Conservation (phyloP, 805 yeast genomes). For the Pichia exigua region DNA sequence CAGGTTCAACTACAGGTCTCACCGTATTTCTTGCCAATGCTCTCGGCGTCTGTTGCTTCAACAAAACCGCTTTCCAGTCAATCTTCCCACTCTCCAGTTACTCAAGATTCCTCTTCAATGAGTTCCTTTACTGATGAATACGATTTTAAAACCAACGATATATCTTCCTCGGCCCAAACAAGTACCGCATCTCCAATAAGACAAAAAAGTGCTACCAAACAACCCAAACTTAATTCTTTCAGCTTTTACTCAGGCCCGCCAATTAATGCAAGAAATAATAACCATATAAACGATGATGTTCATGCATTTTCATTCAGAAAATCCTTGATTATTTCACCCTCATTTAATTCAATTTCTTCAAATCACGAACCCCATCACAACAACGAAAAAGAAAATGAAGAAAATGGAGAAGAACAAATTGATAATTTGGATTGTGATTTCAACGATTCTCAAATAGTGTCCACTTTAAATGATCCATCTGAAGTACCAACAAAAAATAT, state of each 20-base stretch:
- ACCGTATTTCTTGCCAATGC: neutral
- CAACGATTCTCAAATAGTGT: neutral
- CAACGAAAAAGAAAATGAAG: neutral
- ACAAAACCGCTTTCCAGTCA: neutral
- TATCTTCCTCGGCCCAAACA: constrained; percentile 32
- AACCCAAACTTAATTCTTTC: constrained; percentile 14
- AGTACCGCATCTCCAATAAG: constrained; percentile 25
- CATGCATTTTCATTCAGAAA: constrained; percentile 27
- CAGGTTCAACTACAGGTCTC: neutral
- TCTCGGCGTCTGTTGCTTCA: neutral
- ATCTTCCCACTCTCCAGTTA: neutral
- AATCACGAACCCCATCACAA: neutral
- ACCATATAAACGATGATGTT: neutral
- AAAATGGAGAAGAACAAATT: neutral
- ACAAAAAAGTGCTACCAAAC: neutral
- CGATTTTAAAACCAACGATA: constrained; percentile 25
- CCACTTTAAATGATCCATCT: neutral
- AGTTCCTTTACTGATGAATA: constrained; percentile 29
- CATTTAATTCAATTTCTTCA: constrained; percentile 22
- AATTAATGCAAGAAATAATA: constrained; percentile 13
- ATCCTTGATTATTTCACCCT: constrained; percentile 28
- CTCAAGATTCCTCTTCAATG: constrained; percentile 23
- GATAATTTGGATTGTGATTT: constrained; percentile 1
- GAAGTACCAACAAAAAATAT: constrained; percentile 27
- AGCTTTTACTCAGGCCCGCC: constrained; percentile 26